Base-by-base conservation (phyloP, 1,139 yeast species). In the Debaryomyces psychrophilus region DNA sequence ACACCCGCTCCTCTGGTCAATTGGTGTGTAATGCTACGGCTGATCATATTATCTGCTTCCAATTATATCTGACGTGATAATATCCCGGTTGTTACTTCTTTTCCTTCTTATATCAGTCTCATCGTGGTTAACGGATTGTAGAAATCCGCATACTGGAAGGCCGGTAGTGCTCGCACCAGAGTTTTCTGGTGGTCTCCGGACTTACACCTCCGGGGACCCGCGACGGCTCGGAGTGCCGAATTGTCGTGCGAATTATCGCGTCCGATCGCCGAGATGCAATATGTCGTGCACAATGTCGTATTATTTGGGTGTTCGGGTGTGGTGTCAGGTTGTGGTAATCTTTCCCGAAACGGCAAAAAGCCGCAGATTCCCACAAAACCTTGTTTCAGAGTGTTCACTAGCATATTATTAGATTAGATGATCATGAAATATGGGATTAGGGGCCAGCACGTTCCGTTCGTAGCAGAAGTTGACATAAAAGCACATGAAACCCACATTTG, bases 21-120 rank as follows among this genome's bases (percentile, higher is more conserved):
- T 34, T 45, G 46, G 35, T 52, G 52, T 42, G 44, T 43, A 44
- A 48, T 41, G 26, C 39, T 36, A 22, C 37, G 38, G 31, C 45
- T 28, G n/a, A 44, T 40, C 47, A 44, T 44, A 18, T 27, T 38
- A 20, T 31, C 43, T 33, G 22, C 36, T 33, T 33, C 25, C 40
- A 37, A 26, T 15, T 37, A 37, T 25, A 37, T 33, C 20, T 33
- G 3, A 33, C 23, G 35, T 33, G 23, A 33, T 33, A 33, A 33
- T 18, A 33, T 33, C 36, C 36, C 36, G 36, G 36, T 33, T 11
- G 36, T 33, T 18, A 33, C 36, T 33, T 33, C 36, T 33, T 31
- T 33, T 18, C 18, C 36, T 33, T 33, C 36, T 33, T 33, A 18
- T 33, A 33, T 33, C 25, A 8, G 36, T 18, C 36, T 35, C 38